Evolutionary conservation across 768 basidiomycete species (phyloP).

Genomic region (Mycena alexandri): DNA sequence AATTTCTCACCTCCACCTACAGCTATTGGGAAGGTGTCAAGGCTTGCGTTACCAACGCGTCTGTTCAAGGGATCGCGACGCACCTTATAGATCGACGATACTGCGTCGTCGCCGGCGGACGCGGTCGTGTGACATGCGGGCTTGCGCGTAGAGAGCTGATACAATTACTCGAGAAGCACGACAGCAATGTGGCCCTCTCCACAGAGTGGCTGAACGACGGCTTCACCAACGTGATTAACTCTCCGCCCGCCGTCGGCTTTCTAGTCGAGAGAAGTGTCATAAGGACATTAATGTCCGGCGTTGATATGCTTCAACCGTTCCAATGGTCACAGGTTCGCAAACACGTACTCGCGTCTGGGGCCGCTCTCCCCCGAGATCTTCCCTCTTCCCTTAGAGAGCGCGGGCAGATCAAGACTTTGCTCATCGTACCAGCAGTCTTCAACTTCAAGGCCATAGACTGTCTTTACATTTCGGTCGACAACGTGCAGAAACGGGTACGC

Average conservation of each 20-base stretch:
- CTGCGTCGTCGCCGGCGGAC: conserved; percentile 1
- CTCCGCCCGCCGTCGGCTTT: neutral
- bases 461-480: neutral
- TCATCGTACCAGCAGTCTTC: neutral
- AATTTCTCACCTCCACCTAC: conserved; percentile 2
- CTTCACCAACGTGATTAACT: neutral
- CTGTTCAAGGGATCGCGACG: neutral
- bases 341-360: neutral
- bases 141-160: conserved; percentile 1
- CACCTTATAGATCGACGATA: conserved; percentile 4
- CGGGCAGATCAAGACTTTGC: neutral
- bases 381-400: neutral
- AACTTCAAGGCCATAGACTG: conserved; percentile 2
- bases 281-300: neutral
- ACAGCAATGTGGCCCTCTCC: neutral
- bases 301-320: neutral
- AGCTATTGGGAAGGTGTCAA: neutral
- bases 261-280: neutral
- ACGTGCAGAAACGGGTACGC: neutral
- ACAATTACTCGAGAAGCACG: neutral
- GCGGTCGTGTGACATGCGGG: conserved; percentile 2
- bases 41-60: neutral
- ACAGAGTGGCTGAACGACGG: conserved; percentile 5
- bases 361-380: neutral
- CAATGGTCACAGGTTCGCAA: neutral